A percentile compares a stretch with the other conserved stretches of the same genome.
phyloP scores from a whole-genome alignment of 2,329 filamentous ascomycete genomes.

The Trichoderma atrobrunneum region DNA sequence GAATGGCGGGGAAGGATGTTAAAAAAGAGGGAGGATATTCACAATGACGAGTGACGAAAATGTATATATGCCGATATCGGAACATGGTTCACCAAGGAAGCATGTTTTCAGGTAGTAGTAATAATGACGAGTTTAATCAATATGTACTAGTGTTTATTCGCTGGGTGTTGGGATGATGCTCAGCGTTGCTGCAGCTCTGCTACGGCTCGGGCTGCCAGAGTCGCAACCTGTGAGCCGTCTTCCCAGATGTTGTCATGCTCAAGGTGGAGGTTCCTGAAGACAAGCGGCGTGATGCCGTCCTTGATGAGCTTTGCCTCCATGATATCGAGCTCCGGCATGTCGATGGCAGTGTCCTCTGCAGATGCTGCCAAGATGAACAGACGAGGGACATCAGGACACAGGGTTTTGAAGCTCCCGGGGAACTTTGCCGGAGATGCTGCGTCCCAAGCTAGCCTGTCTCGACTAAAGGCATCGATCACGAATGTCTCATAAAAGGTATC shows the following conservation, averaged over 20 bases:
- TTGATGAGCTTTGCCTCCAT: slow-evolving; percentile 50
- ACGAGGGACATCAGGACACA: slow-evolving; percentile 33
- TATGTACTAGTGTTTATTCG: background rate
- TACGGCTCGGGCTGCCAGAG: slow-evolving; percentile 37
- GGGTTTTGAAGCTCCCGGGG: slow-evolving; percentile 39
- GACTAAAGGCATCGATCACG: slow-evolving; percentile 59
- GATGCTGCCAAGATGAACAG: slow-evolving; percentile 46
- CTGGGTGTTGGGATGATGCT: background rate
- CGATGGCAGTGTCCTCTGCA: slow-evolving; percentile 48
- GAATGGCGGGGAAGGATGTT: background rate
- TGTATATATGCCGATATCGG: slow-evolving; percentile 11
- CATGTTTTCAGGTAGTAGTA: background rate
- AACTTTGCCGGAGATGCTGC: slow-evolving; percentile 52
- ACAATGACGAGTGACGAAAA: background rate
- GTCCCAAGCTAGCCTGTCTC: slow-evolving; percentile 49
- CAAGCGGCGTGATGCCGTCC: slow-evolving; percentile 34
- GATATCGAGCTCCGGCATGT: slow-evolving; percentile 55
- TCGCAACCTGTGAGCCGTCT: slow-evolving; percentile 55
- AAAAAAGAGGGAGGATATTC: background rate
- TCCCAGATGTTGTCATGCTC: slow-evolving; percentile 64
- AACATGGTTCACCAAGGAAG: background rate
- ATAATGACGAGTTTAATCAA: background rate
- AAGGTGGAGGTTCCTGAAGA: slow-evolving; percentile 48
- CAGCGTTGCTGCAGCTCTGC: slow-evolving; percentile 1
- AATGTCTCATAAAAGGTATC: slow-evolving; percentile 54